These are phyloP conservation scores for Cetraspora pellucida DNA, from an alignment of 192 early-diverging fungal species.

Conservation along the genomic window DNA sequence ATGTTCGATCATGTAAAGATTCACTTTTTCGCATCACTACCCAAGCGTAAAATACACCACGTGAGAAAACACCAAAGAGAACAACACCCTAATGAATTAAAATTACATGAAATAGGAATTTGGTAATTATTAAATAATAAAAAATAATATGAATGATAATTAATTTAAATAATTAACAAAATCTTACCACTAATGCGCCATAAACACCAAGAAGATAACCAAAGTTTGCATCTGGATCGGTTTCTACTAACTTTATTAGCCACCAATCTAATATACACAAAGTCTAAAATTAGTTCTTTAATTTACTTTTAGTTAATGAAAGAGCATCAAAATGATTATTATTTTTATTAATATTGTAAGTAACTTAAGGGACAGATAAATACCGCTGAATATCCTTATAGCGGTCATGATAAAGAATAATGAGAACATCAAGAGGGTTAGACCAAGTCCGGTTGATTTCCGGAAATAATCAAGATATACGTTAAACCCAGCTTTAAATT, in stretches of 20 bases:
- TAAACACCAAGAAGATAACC: constrained; percentile 59
- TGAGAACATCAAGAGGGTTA: constrained; percentile 49
- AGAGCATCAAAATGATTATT: neutral
- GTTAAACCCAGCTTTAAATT: constrained; percentile 37
- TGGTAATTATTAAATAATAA: neutral
- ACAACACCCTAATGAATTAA: neutral
- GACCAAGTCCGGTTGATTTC: constrained; percentile 51
- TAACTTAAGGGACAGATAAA: neutral
- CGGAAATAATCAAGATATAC: constrained; percentile 44
- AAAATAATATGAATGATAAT: neutral
- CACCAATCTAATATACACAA: constrained; percentile 47
- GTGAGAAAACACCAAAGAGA: constrained; percentile 53
- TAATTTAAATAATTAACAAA: neutral
- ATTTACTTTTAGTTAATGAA: neutral
- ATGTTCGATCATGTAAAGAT: constrained; percentile 57
- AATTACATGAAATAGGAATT: neutral
- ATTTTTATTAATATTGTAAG: neutral
- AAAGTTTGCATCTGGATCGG: constrained; percentile 38
- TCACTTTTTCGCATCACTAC: constrained; percentile 54
- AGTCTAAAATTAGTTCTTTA: neutral
- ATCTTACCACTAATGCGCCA: constrained; percentile 48
- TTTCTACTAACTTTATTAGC: constrained; percentile 43
- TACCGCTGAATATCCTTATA: constrained; percentile 54
- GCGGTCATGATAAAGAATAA: constrained; percentile 65
- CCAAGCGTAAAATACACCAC: constrained; percentile 57